Conservation (phyloP, 2,329 filamentous ascomycete genomes). For the Aspergillus quadricinctus region DNA sequence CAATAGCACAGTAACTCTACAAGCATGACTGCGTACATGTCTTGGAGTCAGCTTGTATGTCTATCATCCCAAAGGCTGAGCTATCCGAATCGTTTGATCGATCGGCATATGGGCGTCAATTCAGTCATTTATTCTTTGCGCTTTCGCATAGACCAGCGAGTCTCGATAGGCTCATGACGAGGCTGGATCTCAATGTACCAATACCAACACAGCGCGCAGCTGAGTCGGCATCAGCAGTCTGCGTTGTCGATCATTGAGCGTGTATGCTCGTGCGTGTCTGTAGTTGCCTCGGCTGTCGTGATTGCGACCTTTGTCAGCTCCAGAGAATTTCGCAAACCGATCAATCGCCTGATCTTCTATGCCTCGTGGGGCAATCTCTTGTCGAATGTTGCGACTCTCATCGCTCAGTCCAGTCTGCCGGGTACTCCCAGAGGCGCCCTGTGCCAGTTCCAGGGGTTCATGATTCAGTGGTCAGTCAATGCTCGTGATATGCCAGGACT, state of each 20-base stretch:
- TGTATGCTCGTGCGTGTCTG: conserved; percentile 17
- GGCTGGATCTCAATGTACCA: neutral
- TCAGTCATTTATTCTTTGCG: neutral
- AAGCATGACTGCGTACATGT: neutral
- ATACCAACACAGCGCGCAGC: neutral
- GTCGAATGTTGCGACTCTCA: conserved; percentile 67
- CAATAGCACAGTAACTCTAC: neutral
- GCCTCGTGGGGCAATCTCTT: conserved; percentile 73
- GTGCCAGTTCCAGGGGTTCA: conserved; percentile 68
- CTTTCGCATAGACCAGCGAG: too few species aligned
- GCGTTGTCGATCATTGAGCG: conserved; percentile 15
- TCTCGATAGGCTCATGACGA: neutral
- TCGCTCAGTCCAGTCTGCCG: conserved; percentile 56
- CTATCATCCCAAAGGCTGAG: too few species aligned
- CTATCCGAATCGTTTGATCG: too few species aligned
- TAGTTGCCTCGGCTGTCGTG: conserved; percentile 15
- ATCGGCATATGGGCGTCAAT: too few species aligned
- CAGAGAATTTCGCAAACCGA: conserved; percentile 33
- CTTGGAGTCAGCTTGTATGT: neutral
- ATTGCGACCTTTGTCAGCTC: conserved; percentile 16
- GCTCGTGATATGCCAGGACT: neutral
- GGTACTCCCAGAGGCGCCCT: conserved; percentile 49
- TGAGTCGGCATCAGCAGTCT: conserved; percentile 2
- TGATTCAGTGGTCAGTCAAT: conserved; percentile 68
- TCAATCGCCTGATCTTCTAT: conserved; percentile 76